A percentile compares a stretch with the other conserved stretches of the same genome.
phyloP scores from a whole-genome alignment of 805 yeast genomes.

The Candida ulmi region DNA sequence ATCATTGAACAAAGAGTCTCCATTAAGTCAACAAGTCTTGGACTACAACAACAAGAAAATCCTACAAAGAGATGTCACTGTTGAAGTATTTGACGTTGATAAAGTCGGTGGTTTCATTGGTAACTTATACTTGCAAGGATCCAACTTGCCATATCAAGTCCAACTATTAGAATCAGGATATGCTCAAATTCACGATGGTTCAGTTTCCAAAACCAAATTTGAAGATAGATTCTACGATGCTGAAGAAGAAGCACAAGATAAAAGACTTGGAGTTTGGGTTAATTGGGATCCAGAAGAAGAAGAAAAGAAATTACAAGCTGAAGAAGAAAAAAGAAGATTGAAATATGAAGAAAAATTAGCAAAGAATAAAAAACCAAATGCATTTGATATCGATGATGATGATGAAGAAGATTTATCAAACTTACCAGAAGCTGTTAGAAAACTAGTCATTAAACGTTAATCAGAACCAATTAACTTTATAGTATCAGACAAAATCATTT shows the following conservation, averaged over 20 bases:
- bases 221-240: constrained; percentile 52
- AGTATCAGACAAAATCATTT: too few species aligned
- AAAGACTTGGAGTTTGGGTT: constrained; percentile 63
- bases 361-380: constrained; percentile 17
- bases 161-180: constrained; percentile 56
- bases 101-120: constrained; percentile 81
- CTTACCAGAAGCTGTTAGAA: constrained; percentile 24
- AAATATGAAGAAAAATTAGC: constrained; percentile 20
- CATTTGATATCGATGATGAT: constrained; percentile 17
- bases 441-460: constrained; percentile 10
- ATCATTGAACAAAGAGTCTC: constrained; percentile 31
- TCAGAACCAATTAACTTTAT: not conserved
- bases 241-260: constrained; percentile 52
- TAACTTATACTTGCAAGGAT: constrained; percentile 48
- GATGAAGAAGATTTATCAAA: constrained; percentile 21
- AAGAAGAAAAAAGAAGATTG: constrained; percentile 20
- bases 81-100: constrained; percentile 66
- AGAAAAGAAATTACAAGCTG: constrained; percentile 23
- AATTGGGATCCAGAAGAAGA: constrained; percentile 43
- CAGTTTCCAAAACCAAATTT: constrained; percentile 53
- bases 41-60: constrained; percentile 47
- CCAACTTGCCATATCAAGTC: constrained; percentile 50
- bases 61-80: constrained; percentile 67
- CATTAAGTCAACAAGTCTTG: constrained; percentile 43
- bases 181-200: constrained; percentile 58